Evolutionary conservation across 108 stramenopile genomes (phyloP).

Genomic region (Nannochloropsis oceanica): DNA sequence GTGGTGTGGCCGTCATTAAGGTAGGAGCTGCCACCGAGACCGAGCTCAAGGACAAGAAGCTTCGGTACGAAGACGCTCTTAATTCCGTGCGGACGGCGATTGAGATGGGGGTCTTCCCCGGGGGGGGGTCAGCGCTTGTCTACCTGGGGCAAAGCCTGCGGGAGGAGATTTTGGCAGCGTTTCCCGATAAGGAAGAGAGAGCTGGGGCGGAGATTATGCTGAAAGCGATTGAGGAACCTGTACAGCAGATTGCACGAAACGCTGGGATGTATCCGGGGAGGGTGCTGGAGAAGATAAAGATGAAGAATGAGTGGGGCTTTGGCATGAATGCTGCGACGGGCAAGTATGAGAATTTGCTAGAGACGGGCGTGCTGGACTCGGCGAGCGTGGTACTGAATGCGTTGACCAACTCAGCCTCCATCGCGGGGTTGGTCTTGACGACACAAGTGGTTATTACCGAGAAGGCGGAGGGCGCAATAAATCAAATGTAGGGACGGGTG

Average conservation of each 20-base stretch:
- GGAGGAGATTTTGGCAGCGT: slow-evolving; percentile 36
- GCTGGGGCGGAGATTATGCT: slow-evolving; percentile 70
- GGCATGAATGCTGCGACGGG: slow-evolving; percentile 80
- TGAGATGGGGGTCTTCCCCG: slow-evolving; percentile 84
- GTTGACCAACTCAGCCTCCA: slow-evolving; percentile 78
- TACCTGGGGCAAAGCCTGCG: slow-evolving; percentile 56
- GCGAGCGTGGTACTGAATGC: slow-evolving; percentile 92
- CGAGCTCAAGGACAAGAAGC: slow-evolving; percentile 95
- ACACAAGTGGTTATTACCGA: slow-evolving; percentile 89
- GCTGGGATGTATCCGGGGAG: slow-evolving; percentile 52
- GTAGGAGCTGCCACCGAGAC: slow-evolving; percentile 94
- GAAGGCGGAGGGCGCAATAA: slow-evolving; percentile 7
- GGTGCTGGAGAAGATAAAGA: slow-evolving; percentile 16
- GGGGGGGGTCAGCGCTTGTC: slow-evolving; percentile 74
- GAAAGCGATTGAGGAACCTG: slow-evolving; percentile 60
- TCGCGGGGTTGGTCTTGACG: slow-evolving; percentile 83
- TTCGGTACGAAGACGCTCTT: slow-evolving; percentile 89
- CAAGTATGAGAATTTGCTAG: slow-evolving; percentile 66
- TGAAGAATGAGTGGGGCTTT: slow-evolving; percentile 52
- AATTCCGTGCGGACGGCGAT: slow-evolving; percentile 78
- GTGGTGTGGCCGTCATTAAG: slow-evolving; percentile 91
- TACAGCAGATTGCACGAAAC: slow-evolving; percentile 81
- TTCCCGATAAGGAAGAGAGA: slow-evolving; percentile 72
- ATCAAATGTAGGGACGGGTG: neutral
- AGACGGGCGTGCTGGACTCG: slow-evolving; percentile 80